Conservation (phyloP, 2,329 filamentous ascomycete species). For the Pleurostoma richardsiae region DNA sequence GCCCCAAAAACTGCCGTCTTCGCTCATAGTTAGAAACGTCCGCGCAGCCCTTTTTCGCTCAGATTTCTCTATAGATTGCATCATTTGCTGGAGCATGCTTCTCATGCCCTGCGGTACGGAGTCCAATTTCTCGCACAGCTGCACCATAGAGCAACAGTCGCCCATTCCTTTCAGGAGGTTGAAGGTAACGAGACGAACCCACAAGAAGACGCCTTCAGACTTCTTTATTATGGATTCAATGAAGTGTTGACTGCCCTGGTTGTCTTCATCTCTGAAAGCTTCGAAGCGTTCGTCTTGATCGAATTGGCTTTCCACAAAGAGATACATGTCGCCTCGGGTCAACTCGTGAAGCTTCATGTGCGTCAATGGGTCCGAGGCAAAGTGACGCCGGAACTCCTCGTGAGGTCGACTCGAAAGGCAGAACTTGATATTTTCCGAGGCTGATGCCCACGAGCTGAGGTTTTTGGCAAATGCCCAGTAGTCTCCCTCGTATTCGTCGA, state of each 20-base stretch:
- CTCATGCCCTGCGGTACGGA: not conserved
- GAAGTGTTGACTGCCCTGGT: not conserved
- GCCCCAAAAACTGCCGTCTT: no score
- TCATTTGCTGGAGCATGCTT: not conserved
- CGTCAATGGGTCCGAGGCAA: not conserved
- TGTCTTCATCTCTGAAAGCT: not conserved
- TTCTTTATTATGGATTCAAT: not conserved
- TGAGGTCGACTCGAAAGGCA: slow-evolving; percentile 2
- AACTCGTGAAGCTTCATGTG: not conserved
- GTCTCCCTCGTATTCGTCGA: slow-evolving; percentile 2
- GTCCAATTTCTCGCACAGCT: not conserved
- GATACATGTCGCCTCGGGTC: not conserved
- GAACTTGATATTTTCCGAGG: not conserved
- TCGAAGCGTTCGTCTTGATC: not conserved
- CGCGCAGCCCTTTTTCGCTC: not conserved
- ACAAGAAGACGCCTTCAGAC: slow-evolving; percentile 1
- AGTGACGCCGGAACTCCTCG: not conserved
- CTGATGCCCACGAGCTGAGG: not conserved
- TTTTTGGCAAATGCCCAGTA: not conserved
- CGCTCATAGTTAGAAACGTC: not conserved
- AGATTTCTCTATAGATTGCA: not conserved
- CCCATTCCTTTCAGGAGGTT: slow-evolving; percentile 1
- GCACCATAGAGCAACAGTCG: not conserved
- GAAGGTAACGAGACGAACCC: not conserved
- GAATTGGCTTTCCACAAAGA: not conserved